Conservation (phyloP, 345 rosid genomes). For the Arabidopsis arenosa region DNA sequence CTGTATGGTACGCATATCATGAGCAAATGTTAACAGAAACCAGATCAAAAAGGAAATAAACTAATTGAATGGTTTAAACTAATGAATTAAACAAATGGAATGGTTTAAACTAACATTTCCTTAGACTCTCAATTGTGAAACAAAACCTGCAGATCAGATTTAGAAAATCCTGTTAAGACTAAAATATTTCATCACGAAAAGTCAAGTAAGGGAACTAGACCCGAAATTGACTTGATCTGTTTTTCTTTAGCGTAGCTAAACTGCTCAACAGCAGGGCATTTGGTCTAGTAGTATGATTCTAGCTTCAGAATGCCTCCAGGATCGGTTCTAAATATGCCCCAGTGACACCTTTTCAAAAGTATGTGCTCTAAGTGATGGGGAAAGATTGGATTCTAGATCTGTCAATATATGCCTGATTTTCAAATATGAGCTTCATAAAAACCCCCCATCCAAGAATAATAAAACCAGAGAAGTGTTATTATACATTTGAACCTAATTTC, state of each 20-base stretch:
- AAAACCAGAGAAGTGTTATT: not conserved
- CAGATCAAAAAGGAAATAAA: not conserved
- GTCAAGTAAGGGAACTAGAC: constrained; percentile 15
- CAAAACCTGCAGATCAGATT: not conserved
- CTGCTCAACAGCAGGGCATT: constrained; percentile 6
- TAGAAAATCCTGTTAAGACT: not conserved
- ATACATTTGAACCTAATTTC: constrained; percentile 12
- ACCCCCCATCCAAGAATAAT: not conserved
- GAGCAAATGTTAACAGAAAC: not conserved
- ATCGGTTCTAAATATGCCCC: not conserved
- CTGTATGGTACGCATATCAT: not conserved
- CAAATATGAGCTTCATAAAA: not conserved
- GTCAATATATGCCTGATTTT: not conserved
- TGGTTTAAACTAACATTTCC: not conserved
- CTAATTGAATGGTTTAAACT: not conserved
- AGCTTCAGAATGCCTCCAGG: not conserved
- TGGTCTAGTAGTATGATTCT: not conserved
- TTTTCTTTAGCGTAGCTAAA: not conserved
- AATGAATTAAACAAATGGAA: too few relatives aligned
- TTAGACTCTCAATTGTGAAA: constrained; percentile 6
- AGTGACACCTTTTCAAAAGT: not conserved
- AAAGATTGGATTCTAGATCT: not conserved
- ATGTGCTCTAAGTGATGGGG: not conserved
- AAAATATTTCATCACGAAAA: constrained; percentile 2
- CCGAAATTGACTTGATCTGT: not conserved